A percentile compares a stretch with the other conserved stretches of the same genome.
phyloP scores from a whole-genome alignment of 306 rosid species.

The Rosa rugosa region DNA sequence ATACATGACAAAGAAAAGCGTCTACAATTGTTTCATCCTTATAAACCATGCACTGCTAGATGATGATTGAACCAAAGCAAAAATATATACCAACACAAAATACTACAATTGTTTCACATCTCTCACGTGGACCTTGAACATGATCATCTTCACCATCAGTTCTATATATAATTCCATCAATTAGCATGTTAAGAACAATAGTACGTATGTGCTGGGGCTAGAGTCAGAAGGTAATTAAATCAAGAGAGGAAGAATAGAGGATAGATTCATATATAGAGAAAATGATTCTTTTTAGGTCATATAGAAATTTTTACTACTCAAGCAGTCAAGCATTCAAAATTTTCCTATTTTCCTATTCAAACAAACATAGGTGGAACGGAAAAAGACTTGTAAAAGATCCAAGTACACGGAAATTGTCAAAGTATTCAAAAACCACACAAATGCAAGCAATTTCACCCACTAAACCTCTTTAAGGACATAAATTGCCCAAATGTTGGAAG shows the following conservation, averaged over 20 bases:
- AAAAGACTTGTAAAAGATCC: too few relatives aligned
- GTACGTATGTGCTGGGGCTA: neutral
- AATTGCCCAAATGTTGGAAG: too few relatives aligned
- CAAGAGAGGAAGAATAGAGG: neutral
- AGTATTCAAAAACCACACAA: too few relatives aligned
- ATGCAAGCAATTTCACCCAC: too few relatives aligned
- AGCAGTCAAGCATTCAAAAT: too few relatives aligned
- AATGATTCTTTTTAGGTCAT: too few relatives aligned
- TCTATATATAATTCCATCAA: neutral
- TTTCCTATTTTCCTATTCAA: too few relatives aligned
- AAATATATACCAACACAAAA: neutral
- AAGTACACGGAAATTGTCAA: too few relatives aligned
- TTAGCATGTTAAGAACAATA: neutral
- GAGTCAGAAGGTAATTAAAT: neutral
- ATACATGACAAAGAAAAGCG: slow-evolving; percentile 19
- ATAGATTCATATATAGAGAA: too few relatives aligned
- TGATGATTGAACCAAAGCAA: slow-evolving; percentile 19
- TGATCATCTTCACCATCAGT: neutral
- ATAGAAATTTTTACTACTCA: too few relatives aligned
- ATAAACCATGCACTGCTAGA: neutral
- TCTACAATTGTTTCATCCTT: neutral
- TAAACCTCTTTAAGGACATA: too few relatives aligned
- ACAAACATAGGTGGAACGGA: too few relatives aligned
- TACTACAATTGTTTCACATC: neutral
- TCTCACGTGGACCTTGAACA: neutral